Evolutionary conservation across 257 asterid species (phyloP), one percentile per base, ranked within the genome.

Genomic region (Coffea canephora): DNA sequence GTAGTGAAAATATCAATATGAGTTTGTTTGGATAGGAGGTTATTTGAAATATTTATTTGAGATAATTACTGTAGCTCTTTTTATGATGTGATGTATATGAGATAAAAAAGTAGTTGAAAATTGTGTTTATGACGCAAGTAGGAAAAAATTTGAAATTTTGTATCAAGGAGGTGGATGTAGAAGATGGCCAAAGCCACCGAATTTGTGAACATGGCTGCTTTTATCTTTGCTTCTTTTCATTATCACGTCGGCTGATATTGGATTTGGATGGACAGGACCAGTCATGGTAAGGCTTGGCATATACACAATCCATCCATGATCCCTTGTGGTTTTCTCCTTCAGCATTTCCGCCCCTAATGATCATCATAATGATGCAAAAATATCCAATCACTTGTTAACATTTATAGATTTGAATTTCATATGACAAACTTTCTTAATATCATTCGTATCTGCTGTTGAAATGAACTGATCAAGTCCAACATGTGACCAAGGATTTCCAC

Each of bases 171-270:
- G 43, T 3, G 43, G 4, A 3, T 39, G 5, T 39, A 39, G 1
- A 39, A 71, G 66, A 86, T 88, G 91, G 87, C 84, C 54, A 82
- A 78, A 46, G 27, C 81, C 15, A 46, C 84, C 27, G 79, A 67
- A 27, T 19, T 79, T 77, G 68, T 83, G 66, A 69, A 66, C 31
- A 72, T 75, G 8, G 59, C 77, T n/a, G 57, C 62, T 57, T 16
- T 10, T 6, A 8, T 81, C 74, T 59, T 59, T 84, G 6, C 25
- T 88, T 61, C 25, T 87, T 43, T 76, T 83, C 66, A 31, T 76
- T 69, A 52, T 83, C 55, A 68, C 81, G 5, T 62, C 75, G 19
- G 83, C 79, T 3, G 83, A 84, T 73, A 73, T 80, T 34, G 68
- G 81, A 71, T 68, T 78, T 31, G 34, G 34, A 31, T 31, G 34